These are phyloP conservation scores for Candida qinlingensis DNA, from an alignment of 805 yeast genomes.

Conservation along the genomic window DNA sequence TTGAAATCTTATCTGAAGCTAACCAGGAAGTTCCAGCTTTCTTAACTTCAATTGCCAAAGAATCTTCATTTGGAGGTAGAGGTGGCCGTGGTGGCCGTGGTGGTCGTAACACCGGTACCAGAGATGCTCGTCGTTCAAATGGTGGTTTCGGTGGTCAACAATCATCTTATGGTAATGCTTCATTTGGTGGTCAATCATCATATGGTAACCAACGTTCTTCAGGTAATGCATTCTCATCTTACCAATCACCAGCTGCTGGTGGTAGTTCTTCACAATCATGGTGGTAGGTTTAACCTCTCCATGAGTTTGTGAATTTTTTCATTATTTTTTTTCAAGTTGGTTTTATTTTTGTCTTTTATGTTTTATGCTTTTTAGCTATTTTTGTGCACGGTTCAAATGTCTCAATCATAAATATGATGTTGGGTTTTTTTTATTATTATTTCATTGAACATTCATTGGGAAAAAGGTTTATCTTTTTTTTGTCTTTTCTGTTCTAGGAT, in stretches of 20 bases:
- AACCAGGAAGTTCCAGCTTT: slow-evolving; percentile 96
- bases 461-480: background rate
- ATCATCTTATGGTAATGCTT: slow-evolving; percentile 8
- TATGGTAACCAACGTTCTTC: slow-evolving; percentile 14
- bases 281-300: slow-evolving; percentile 3
- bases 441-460: slow-evolving; percentile 4
- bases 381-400: slow-evolving; percentile 14
- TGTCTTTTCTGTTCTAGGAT: slow-evolving; percentile 1
- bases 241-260: slow-evolving; percentile 17
- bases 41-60: slow-evolving; percentile 76
- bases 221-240: slow-evolving; percentile 16
- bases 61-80: slow-evolving; percentile 54
- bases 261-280: slow-evolving; percentile 5
- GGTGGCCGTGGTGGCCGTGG: slow-evolving; percentile 42
- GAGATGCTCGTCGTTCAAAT: slow-evolving; percentile 47
- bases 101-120: slow-evolving; percentile 36
- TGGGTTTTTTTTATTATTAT: background rate
- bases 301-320: background rate
- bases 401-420: slow-evolving; percentile 11
- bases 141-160: slow-evolving; percentile 9
- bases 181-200: slow-evolving; percentile 5
- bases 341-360: slow-evolving; percentile 1
- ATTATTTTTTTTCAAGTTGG: background rate
- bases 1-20: slow-evolving; percentile 87
- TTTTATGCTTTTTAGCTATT: slow-evolving; percentile 3